phyloP scores from a whole-genome alignment of 306 rosid genomes.

The Cicer cuneatum region DNA sequence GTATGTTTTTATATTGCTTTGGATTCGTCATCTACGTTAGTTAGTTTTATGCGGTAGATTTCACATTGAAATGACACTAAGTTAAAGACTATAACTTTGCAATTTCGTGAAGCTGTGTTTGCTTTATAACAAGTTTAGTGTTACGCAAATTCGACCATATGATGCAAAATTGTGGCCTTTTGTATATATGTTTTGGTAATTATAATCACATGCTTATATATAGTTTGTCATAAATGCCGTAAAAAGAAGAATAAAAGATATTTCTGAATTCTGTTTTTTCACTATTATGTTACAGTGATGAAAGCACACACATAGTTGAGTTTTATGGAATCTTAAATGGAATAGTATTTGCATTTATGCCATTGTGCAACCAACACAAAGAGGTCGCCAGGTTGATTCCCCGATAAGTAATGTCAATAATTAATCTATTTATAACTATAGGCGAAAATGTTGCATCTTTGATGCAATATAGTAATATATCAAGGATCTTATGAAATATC shows the following conservation, averaged over 20 bases:
- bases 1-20: constrained; percentile 3
- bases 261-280: constrained; percentile 19
- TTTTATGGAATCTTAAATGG: constrained; percentile 35
- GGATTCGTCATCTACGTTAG: constrained; percentile 11
- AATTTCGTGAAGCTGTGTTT: constrained; percentile 10
- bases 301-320: not conserved
- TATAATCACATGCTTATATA: not conserved
- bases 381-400: constrained; percentile 10
- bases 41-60: not conserved
- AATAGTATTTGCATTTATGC: constrained; percentile 25
- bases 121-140: constrained; percentile 8
- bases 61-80: not conserved
- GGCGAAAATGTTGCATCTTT: constrained; percentile 3
- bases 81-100: constrained; percentile 5
- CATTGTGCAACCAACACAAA: constrained; percentile 5
- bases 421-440: constrained; percentile 5
- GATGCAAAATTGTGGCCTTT: constrained; percentile 12
- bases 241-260: not conserved
- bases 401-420: constrained; percentile 9
- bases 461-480: constrained; percentile 10
- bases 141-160: not conserved
- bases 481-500: constrained; percentile 23
- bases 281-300: constrained; percentile 19
- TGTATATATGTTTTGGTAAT: constrained; percentile 5
- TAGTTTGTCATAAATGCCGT: constrained; percentile 3